A percentile compares a stretch with the other conserved stretches of the same genome.
Evolutionary conservation across 257 asterid genomes (phyloP).

Genomic region (Scutellaria barbata): DNA sequence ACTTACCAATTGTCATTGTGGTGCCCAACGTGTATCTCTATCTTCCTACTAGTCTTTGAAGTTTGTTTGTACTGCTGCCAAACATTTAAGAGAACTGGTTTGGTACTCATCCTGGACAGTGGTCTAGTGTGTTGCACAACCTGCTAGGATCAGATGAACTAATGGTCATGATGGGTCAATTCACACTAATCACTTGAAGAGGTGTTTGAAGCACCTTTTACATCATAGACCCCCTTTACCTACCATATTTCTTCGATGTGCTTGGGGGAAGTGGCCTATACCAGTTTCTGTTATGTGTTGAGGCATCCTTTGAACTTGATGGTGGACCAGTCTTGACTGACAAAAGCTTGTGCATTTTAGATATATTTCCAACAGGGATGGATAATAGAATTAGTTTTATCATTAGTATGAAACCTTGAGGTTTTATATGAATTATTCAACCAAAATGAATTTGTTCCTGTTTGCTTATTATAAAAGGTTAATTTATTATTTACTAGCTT

Average conservation of each 20-base stretch:
- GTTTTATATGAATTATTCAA: background rate
- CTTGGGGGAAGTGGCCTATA: background rate
- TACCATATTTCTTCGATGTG: background rate
- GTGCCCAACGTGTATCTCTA: background rate
- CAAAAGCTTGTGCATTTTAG: background rate
- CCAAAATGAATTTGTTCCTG: background rate
- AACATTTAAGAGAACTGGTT: background rate
- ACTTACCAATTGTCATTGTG: no score
- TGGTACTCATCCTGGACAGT: background rate
- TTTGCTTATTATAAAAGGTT: background rate
- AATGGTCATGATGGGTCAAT: background rate
- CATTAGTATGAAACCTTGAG: background rate
- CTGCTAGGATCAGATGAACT: conserved; percentile 5
- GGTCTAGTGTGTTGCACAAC: background rate
- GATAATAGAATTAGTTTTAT: background rate
- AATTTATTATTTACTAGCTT: background rate
- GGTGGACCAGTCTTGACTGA: background rate
- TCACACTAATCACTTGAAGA: background rate
- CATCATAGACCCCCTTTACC: no score
- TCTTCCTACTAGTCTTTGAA: background rate
- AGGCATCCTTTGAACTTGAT: conserved; percentile 1
- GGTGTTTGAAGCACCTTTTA: background rate
- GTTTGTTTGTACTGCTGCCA: background rate
- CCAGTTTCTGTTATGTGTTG: background rate
- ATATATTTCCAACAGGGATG: conserved; percentile 1